These are phyloP conservation scores for Cladosporium sp. DNA, from an alignment of 2,329 filamentous ascomycete species.

Conservation along the genomic window DNA sequence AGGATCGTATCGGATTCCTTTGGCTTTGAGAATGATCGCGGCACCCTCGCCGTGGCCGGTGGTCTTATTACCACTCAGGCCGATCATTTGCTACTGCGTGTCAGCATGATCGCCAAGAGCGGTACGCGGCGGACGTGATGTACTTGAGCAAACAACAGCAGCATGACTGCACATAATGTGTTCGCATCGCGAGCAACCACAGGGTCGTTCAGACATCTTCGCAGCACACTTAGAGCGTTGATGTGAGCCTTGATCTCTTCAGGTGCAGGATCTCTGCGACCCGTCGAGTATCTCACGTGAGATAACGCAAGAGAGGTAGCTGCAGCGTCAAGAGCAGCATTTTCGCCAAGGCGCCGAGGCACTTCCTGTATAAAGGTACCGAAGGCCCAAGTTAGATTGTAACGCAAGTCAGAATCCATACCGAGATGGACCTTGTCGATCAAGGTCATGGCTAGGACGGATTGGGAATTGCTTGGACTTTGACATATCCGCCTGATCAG, in stretches of 20 bases:
- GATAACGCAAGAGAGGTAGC: constrained; percentile 10
- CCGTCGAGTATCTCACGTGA: constrained; percentile 2
- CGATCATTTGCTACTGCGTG: neutral
- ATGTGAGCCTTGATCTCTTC: constrained; percentile 7
- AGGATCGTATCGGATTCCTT: neutral
- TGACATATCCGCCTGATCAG: neutral
- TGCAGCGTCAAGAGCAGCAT: constrained; percentile 14
- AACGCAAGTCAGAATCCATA: constrained; percentile 4
- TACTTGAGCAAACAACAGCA: constrained; percentile 13
- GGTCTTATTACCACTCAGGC: neutral
- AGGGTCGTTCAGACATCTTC: constrained; percentile 7
- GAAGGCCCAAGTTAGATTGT: constrained; percentile 10
- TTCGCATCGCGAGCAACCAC: constrained; percentile 9
- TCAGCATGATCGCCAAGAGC: neutral
- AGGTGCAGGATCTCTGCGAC: neutral
- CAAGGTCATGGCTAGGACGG: neutral
- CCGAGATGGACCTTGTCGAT: constrained; percentile 3
- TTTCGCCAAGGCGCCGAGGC: constrained; percentile 9
- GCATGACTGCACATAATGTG: constrained; percentile 15
- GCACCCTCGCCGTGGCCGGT: constrained; percentile 12
- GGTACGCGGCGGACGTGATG: neutral
- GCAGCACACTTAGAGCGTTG: constrained; percentile 7
- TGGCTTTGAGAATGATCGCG: neutral
- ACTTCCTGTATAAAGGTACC: constrained; percentile 12
- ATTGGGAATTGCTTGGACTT: neutral